Evolutionary conservation across 305 asterid species (phyloP).

Genomic region (Fraxinus baroniana): DNA sequence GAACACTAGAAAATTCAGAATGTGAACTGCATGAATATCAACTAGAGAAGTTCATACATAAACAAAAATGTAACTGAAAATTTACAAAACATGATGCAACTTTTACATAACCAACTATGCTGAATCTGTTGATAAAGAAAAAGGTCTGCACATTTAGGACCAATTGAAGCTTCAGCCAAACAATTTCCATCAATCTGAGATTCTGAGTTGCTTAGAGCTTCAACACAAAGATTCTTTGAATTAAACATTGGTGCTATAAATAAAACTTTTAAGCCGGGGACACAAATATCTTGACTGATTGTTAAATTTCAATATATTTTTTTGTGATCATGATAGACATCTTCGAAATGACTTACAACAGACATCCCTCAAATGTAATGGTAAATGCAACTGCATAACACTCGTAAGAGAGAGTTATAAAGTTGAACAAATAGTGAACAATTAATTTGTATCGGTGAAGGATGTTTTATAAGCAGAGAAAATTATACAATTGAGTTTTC

Average conservation of each 20-base stretch:
- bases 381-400: not conserved
- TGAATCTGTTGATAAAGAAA: not conserved
- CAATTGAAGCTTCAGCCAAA: not conserved
- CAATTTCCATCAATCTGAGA: not conserved
- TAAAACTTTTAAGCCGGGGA: not conserved
- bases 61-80: not conserved
- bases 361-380: not conserved
- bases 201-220: not conserved
- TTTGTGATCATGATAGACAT: not conserved
- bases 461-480: not conserved
- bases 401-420: not conserved
- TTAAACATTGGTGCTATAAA: not conserved
- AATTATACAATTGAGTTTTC: not conserved
- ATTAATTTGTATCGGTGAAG: not conserved
- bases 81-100: not conserved
- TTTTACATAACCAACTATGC: not conserved
- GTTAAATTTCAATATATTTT: not conserved
- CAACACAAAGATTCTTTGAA: not conserved
- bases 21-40: not conserved
- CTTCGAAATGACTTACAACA: not conserved
- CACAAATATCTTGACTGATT: not conserved
- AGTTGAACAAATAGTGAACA: not conserved
- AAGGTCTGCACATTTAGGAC: not conserved
- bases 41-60: not conserved
- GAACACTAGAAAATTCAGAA: constrained; percentile 6